phyloP scores from a whole-genome alignment of 345 rosid species.

The Eucalyptus albens region DNA sequence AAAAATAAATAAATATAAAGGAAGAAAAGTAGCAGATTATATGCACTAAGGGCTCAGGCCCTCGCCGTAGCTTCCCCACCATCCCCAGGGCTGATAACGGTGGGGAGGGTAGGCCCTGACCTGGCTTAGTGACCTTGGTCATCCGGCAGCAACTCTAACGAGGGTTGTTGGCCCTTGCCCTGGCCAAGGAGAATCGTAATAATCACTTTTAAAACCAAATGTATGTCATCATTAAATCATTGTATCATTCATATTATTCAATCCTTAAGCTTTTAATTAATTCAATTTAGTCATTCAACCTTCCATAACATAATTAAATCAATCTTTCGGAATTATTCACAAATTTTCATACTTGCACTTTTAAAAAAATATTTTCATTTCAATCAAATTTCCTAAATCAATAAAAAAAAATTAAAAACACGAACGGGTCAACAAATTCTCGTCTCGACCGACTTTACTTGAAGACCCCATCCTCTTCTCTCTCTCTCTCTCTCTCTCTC shows the following conservation, averaged over 20 bases:
- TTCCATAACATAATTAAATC: no score
- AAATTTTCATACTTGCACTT: neutral
- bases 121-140: accelerated
- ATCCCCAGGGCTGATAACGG: accelerated
- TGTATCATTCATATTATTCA: no score
- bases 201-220: no score
- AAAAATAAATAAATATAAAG: no score
- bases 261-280: accelerated
- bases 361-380: neutral
- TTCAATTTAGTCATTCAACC: neutral
- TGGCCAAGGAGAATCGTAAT: accelerated
- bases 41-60: accelerated
- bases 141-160: accelerated
- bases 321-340: neutral
- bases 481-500: neutral
- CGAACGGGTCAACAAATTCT: neutral
- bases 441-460: neutral
- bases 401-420: neutral
- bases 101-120: accelerated
- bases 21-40: accelerated
- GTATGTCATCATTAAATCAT: no score
- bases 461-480: neutral
- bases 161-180: accelerated
- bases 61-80: accelerated
- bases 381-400: neutral